phyloP scores from a whole-genome alignment of 163 green algal species.

The Picocystis sp. region DNA sequence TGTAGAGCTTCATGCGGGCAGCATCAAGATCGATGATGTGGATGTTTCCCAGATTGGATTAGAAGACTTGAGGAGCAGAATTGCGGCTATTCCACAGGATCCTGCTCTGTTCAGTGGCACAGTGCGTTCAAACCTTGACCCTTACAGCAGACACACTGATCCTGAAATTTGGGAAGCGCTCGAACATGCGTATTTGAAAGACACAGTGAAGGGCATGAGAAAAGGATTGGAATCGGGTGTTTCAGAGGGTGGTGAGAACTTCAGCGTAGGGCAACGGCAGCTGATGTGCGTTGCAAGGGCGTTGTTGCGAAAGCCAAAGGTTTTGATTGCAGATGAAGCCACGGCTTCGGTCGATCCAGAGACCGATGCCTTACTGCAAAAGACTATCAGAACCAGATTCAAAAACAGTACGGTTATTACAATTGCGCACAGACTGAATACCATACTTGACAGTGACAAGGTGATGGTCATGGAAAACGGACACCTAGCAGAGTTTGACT shows the following conservation, averaged over 20 bases:
- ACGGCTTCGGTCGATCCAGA: conserved; percentile 79
- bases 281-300: conserved; percentile 87
- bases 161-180: conserved; percentile 66
- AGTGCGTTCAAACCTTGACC: conserved; percentile 58
- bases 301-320: conserved; percentile 44
- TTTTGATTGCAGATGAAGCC: conserved; percentile 87
- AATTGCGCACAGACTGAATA: conserved; percentile 82
- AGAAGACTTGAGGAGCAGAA: conserved; percentile 25
- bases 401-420: conserved; percentile 51
- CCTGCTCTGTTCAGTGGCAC: conserved; percentile 20
- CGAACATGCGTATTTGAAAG: conserved; percentile 45
- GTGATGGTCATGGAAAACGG: conserved; percentile 70
- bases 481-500: conserved; percentile 31
- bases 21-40: conserved; percentile 38
- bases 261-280: conserved; percentile 76
- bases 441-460: conserved; percentile 60
- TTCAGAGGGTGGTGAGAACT: conserved; percentile 72
- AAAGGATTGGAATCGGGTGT: conserved; percentile 38
- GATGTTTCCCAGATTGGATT: conserved; percentile 39
- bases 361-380: conserved; percentile 56
- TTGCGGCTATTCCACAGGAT: conserved; percentile 38
- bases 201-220: conserved; percentile 19
- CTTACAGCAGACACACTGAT: conserved; percentile 45
- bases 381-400: conserved; percentile 35
- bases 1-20: conserved; percentile 36